Percentiles rank a stretch among this genome's conserved stretches.
Evolutionary conservation across 176 grass and related monocot species (phyloP).

Genomic region (Eleusine coracana): DNA sequence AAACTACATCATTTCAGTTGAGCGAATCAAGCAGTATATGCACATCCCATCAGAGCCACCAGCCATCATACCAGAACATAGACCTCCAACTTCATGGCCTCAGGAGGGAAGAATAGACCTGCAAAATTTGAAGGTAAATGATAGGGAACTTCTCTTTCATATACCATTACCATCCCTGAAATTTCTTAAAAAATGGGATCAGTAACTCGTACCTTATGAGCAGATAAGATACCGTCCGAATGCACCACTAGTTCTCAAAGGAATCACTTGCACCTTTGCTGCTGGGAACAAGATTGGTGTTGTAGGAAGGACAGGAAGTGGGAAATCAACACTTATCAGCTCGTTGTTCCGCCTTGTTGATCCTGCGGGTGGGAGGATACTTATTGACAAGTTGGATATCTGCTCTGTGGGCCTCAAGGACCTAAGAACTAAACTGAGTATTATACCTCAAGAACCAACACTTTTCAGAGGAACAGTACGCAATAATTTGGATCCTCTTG

Average conservation of each 20-base stretch:
- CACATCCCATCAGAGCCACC: slow-evolving; percentile 74
- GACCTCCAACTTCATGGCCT: slow-evolving; percentile 85
- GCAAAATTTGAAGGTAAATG: slow-evolving; percentile 77
- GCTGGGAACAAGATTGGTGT: slow-evolving; percentile 86
- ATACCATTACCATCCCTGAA: not conserved
- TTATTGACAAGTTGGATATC: slow-evolving; percentile 83
- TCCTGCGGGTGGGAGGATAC: slow-evolving; percentile 74
- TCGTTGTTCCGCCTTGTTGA: slow-evolving; percentile 86
- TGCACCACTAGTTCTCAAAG: slow-evolving; percentile 89
- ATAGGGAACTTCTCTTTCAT: slow-evolving; percentile 20
- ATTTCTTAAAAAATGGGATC: slow-evolving; percentile 11
- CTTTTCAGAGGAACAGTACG: slow-evolving; percentile 90
- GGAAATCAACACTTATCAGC: slow-evolving; percentile 93
- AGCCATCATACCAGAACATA: slow-evolving; percentile 64
- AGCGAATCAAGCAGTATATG: slow-evolving; percentile 92
- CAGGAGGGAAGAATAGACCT: slow-evolving; percentile 80
- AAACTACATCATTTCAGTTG: slow-evolving; percentile 84
- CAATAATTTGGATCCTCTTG: slow-evolving; percentile 89
- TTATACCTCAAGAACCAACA: slow-evolving; percentile 95
- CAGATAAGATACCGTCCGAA: slow-evolving; percentile 83
- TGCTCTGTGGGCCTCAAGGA: slow-evolving; percentile 87
- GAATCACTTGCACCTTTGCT: slow-evolving; percentile 77
- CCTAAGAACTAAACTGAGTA: slow-evolving; percentile 94
- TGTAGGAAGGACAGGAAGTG: slow-evolving; percentile 89
- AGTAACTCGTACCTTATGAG: slow-evolving; percentile 36